A percentile compares a stretch with the other conserved stretches of the same genome.
These are phyloP conservation scores for Acanthamoeba castellanii DNA, from an alignment of 208 protist genomes.

Conservation along the genomic window DNA sequence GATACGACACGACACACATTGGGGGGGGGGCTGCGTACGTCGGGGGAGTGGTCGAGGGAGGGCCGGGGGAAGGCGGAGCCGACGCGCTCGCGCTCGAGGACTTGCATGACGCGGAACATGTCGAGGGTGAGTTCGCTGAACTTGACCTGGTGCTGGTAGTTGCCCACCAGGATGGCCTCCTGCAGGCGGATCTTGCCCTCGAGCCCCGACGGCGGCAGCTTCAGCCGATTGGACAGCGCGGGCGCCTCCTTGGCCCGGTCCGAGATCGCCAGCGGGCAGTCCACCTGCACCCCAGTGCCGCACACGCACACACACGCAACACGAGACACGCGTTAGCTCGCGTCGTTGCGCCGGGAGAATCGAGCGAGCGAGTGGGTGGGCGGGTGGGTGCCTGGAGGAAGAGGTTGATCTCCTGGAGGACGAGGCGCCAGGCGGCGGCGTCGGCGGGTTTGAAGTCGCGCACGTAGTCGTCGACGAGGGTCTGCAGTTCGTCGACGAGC, in stretches of 20 bases:
- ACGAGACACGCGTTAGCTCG: not conserved
- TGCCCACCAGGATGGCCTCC: slow-evolving; percentile 83
- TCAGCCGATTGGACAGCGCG: slow-evolving; percentile 4
- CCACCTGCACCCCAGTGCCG: not conserved
- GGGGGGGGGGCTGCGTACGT: not conserved
- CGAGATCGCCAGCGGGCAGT: not conserved
- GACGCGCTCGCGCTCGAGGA: slow-evolving; percentile 71
- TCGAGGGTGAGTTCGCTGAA: slow-evolving; percentile 83
- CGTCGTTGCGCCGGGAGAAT: too few relatives aligned
- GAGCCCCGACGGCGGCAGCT: slow-evolving; percentile 6
- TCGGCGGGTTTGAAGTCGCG: slow-evolving; percentile 78
- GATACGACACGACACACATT: too few relatives aligned
- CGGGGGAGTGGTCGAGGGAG: not conserved
- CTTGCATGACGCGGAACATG: slow-evolving; percentile 78
- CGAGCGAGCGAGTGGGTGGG: too few relatives aligned
- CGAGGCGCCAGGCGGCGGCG: slow-evolving; percentile 79
- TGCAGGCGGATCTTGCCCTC: slow-evolving; percentile 57
- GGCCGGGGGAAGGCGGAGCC: not conserved
- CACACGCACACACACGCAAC: not conserved
- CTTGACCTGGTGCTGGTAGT: slow-evolving; percentile 80
- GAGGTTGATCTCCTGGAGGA: slow-evolving; percentile 82
- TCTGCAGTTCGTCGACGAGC: slow-evolving; percentile 78
- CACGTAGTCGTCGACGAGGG: slow-evolving; percentile 76
- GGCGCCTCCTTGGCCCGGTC: slow-evolving; percentile 23
- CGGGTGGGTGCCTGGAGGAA: slow-evolving; percentile 83